Conservation (phyloP, 208 protist species). For the Wallacemonas sp. region DNA sequence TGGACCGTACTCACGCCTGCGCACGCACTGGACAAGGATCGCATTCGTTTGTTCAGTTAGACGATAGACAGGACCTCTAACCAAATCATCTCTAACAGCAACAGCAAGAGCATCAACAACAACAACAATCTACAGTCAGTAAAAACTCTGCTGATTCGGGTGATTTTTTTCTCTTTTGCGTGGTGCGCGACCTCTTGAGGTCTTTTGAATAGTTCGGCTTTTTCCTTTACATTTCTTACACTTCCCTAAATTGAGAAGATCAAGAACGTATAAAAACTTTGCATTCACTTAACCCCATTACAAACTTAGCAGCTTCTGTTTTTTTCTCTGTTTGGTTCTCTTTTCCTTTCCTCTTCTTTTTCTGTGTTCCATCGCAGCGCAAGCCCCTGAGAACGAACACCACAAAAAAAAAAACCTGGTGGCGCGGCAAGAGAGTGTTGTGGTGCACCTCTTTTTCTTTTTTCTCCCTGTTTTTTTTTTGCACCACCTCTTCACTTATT, state of each 20-base stretch:
- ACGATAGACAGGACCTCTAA: not conserved
- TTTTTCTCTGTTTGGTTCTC: constrained; percentile 16
- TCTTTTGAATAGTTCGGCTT: too few relatives aligned
- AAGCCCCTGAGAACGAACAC: too few relatives aligned
- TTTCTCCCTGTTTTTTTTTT: constrained; percentile 27
- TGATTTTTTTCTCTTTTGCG: not conserved
- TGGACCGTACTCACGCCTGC: not conserved
- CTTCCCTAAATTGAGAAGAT: not conserved
- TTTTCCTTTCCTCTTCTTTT: not conserved
- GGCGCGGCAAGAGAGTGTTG: too few relatives aligned
- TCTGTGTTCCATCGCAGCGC: too few relatives aligned
- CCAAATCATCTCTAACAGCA: not conserved
- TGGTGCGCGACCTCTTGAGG: too few relatives aligned
- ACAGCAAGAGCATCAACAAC: constrained; percentile 13
- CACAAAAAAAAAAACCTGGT: too few relatives aligned
- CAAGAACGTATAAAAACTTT: not conserved
- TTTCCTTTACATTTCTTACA: not conserved
- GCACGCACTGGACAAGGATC: not conserved
- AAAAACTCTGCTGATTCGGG: not conserved
- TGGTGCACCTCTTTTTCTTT: constrained; percentile 9
- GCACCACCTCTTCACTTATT: constrained; percentile 19
- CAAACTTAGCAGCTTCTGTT: not conserved
- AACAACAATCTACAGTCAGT: not conserved
- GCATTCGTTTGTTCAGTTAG: too few relatives aligned
- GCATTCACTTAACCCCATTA: constrained; percentile 6